These are phyloP conservation scores for Aspergillus sp. DNA, from an alignment of 2,329 filamentous ascomycete species.

Conservation along the genomic window DNA sequence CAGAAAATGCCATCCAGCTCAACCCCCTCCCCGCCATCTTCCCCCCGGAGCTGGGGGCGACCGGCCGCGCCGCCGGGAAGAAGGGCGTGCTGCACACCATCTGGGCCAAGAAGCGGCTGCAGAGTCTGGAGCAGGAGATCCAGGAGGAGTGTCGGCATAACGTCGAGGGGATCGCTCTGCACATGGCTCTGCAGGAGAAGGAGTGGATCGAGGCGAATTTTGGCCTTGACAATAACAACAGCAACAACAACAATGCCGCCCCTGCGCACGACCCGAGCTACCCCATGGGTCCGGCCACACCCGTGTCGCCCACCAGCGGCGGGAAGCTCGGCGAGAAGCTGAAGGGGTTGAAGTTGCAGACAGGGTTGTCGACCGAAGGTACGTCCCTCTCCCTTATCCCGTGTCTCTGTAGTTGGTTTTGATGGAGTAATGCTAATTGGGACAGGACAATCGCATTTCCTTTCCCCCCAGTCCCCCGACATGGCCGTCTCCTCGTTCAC, in stretches of 20 bases:
- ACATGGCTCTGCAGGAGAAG: conserved; percentile 80
- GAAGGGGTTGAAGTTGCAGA: conserved; percentile 73
- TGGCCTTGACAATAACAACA: conserved; percentile 51
- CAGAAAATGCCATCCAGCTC: conserved; percentile 52
- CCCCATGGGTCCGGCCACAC: conserved; percentile 52
- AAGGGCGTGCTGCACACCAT: conserved; percentile 84
- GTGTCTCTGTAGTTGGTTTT: not conserved
- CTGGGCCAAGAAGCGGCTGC: conserved; percentile 81
- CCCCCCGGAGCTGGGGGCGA: conserved; percentile 68
- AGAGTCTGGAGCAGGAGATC: conserved; percentile 74
- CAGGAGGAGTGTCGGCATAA: conserved; percentile 69
- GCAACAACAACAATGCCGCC: not conserved
- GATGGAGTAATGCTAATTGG: not conserved
- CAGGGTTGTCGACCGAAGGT: conserved; percentile 60
- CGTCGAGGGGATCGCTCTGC: conserved; percentile 74
- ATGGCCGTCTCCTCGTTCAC: conserved; percentile 63
- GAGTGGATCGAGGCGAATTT: conserved; percentile 85
- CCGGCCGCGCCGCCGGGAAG: conserved; percentile 64
- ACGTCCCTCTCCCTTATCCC: conserved; percentile 23
- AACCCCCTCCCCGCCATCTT: conserved; percentile 87
- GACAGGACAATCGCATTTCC: conserved; percentile 37
- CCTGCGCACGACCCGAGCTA: conserved; percentile 15
- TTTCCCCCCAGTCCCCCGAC: conserved; percentile 63
- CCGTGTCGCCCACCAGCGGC: conserved; percentile 61
- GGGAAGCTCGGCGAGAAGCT: conserved; percentile 75